Evolutionary conservation across 2,329 filamentous ascomycete genomes (phyloP).

Genomic region (Fusarium sp.): DNA sequence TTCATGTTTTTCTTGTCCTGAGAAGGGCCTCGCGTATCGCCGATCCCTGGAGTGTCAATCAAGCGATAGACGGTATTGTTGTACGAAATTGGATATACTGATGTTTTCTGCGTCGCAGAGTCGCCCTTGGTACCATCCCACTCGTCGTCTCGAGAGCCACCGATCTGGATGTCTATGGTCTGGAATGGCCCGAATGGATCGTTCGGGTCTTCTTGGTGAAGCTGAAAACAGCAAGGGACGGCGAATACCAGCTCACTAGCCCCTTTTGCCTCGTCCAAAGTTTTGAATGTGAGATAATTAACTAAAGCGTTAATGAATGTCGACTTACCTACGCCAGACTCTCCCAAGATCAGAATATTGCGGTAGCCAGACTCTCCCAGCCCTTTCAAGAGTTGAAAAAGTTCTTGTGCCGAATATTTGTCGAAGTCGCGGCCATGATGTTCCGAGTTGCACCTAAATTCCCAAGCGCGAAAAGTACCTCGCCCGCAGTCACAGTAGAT

Average conservation of each 20-base stretch:
- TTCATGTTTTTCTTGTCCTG: constrained; percentile 32
- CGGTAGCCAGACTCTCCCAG: constrained; percentile 43
- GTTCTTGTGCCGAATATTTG: not conserved
- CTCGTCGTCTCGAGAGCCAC: constrained; percentile 27
- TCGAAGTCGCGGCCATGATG: constrained; percentile 46
- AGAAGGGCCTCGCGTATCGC: constrained; percentile 30
- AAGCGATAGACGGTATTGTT: constrained; percentile 7
- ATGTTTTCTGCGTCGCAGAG: constrained; percentile 30
- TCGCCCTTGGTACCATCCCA: constrained; percentile 21
- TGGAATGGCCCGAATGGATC: constrained; percentile 2
- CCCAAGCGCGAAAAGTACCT: constrained; percentile 44
- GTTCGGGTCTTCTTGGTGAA: not conserved
- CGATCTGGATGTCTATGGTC: constrained; percentile 23
- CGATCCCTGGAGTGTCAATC: constrained; percentile 34
- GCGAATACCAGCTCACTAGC: constrained; percentile 11
- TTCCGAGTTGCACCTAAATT: constrained; percentile 53
- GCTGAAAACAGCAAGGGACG: constrained; percentile 38
- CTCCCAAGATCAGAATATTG: constrained; percentile 64
- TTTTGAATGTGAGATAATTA: constrained; percentile 60
- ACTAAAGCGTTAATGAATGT: constrained; percentile 65
- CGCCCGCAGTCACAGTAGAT: constrained; percentile 59
- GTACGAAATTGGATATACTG: constrained; percentile 10
- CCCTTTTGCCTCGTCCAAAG: constrained; percentile 56
- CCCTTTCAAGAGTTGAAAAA: not conserved
- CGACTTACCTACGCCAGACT: constrained; percentile 65